These are phyloP conservation scores for Salix arbutifolia DNA, from an alignment of 345 rosid species.

Conservation along the genomic window DNA sequence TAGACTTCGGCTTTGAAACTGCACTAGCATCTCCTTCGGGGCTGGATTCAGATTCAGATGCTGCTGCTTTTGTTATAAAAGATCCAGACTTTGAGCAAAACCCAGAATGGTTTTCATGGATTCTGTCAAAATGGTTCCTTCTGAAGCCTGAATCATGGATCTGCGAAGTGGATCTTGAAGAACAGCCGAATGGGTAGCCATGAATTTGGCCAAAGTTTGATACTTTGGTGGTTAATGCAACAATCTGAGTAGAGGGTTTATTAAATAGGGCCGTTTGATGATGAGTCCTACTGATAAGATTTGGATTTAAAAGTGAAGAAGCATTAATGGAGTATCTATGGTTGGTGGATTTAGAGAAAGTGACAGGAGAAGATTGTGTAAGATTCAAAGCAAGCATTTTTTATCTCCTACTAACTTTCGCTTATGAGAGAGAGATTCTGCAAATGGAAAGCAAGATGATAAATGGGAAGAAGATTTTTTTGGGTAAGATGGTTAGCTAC, in stretches of 20 bases:
- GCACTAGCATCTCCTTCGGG: slow-evolving; percentile 36
- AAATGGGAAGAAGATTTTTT: too few species aligned
- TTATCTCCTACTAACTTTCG: neutral
- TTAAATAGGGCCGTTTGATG: slow-evolving; percentile 24
- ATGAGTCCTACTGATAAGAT: slow-evolving; percentile 34
- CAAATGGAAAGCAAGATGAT: too few species aligned
- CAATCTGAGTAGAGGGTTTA: slow-evolving; percentile 18
- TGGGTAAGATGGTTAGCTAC: too few species aligned
- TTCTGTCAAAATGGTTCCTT: slow-evolving; percentile 16
- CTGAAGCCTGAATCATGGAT: slow-evolving; percentile 36
- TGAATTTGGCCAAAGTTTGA: slow-evolving; percentile 17
- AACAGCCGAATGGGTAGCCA: slow-evolving; percentile 38
- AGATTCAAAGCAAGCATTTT: slow-evolving; percentile 58
- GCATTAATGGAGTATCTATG: slow-evolving; percentile 18
- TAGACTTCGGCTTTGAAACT: slow-evolving; percentile 29
- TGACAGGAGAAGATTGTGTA: slow-evolving; percentile 36
- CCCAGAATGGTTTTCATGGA: slow-evolving; percentile 18
- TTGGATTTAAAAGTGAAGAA: slow-evolving; percentile 28
- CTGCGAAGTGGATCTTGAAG: slow-evolving; percentile 26
- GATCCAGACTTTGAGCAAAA: slow-evolving; percentile 36
- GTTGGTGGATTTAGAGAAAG: slow-evolving; percentile 38
- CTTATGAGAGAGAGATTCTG: too few species aligned
- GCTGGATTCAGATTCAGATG: slow-evolving; percentile 38
- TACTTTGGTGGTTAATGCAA: slow-evolving; percentile 15
- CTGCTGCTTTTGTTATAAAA: slow-evolving; percentile 36